Percentiles rank a stretch among this genome's conserved stretches.
These are phyloP conservation scores for Lentinula edodes DNA, from an alignment of 768 basidiomycete species.

Conservation along the genomic window DNA sequence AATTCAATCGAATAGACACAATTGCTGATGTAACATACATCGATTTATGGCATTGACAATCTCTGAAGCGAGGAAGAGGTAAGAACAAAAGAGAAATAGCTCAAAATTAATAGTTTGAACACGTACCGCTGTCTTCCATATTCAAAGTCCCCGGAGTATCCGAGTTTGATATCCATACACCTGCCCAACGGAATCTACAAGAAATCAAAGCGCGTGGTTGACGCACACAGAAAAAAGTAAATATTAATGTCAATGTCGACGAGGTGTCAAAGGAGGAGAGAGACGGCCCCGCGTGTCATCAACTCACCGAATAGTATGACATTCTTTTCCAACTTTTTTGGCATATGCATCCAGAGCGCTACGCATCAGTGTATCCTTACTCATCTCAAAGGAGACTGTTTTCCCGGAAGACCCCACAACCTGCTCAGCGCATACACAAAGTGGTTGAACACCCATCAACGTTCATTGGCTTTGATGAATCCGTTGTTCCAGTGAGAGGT, in stretches of 20 bases:
- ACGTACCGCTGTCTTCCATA: slow-evolving; percentile 91
- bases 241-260: too few relatives aligned
- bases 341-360: slow-evolving; percentile 94
- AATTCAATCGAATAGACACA: too few relatives aligned
- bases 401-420: slow-evolving; percentile 74
- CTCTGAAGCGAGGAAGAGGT: slow-evolving; percentile 44
- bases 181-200: slow-evolving; percentile 86
- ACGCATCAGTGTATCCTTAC: slow-evolving; percentile 84
- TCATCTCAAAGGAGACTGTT: slow-evolving; percentile 97
- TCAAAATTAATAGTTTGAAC: too few relatives aligned
- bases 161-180: slow-evolving; percentile 76
- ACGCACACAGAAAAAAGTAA: too few relatives aligned
- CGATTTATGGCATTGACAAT: slow-evolving; percentile 97
- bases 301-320: slow-evolving; percentile 77
- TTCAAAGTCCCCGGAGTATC: slow-evolving; percentile 83
- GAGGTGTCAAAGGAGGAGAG: background rate
- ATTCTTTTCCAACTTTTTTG: slow-evolving; percentile 87
- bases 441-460: too few relatives aligned
- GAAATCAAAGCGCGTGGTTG: background rate
- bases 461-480: too few relatives aligned
- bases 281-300: background rate
- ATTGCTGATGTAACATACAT: slow-evolving; percentile 70
- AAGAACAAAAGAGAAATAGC: too few relatives aligned
- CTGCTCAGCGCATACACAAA: slow-evolving; percentile 28
- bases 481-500: too few relatives aligned